phyloP scores from a whole-genome alignment of 768 basidiomycete species.

The Fistulinella prunicolor region DNA sequence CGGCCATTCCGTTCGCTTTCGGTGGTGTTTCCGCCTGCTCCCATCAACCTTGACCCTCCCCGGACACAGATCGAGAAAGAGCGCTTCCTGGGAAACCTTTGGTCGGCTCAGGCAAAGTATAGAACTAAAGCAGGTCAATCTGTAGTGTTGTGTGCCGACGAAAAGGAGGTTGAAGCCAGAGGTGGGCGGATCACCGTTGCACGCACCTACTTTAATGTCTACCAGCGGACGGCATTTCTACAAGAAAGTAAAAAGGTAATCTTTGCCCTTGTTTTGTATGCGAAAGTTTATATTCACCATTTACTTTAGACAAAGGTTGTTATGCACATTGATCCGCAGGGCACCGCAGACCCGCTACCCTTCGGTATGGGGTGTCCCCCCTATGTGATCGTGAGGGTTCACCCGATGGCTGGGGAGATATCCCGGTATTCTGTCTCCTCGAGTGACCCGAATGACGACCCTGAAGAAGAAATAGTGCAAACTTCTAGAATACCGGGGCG shows the following conservation, averaged over 20 bases:
- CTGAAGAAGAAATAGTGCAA: constrained; percentile 81
- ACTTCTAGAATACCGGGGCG: constrained; percentile 69
- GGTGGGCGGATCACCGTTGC: constrained; percentile 62
- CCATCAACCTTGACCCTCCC: constrained; percentile 62
- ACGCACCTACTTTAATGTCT: constrained; percentile 87
- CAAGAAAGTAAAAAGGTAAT: constrained; percentile 76
- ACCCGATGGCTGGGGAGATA: constrained; percentile 80
- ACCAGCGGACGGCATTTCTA: constrained; percentile 76
- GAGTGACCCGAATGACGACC: constrained; percentile 68
- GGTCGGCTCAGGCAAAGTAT: constrained; percentile 82
- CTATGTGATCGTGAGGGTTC: constrained; percentile 75
- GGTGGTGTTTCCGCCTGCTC: constrained; percentile 72
- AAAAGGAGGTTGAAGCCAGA: constrained; percentile 71
- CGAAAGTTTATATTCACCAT: constrained; percentile 7
- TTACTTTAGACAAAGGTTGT: constrained; percentile 74
- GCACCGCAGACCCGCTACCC: constrained; percentile 72
- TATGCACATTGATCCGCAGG: constrained; percentile 78
- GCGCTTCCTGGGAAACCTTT: constrained; percentile 85
- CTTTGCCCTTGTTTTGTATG: neutral
- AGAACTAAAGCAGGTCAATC: constrained; percentile 72
- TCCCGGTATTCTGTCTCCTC: constrained; percentile 78
- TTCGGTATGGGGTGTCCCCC: constrained; percentile 70
- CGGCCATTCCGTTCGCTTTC: constrained; percentile 79
- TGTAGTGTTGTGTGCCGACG: constrained; percentile 66
- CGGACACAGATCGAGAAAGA: constrained; percentile 67